Evolutionary conservation across 495 filamentous ascomycete genomes (phyloP).

Genomic region (Astrothelium macrocarpum): DNA sequence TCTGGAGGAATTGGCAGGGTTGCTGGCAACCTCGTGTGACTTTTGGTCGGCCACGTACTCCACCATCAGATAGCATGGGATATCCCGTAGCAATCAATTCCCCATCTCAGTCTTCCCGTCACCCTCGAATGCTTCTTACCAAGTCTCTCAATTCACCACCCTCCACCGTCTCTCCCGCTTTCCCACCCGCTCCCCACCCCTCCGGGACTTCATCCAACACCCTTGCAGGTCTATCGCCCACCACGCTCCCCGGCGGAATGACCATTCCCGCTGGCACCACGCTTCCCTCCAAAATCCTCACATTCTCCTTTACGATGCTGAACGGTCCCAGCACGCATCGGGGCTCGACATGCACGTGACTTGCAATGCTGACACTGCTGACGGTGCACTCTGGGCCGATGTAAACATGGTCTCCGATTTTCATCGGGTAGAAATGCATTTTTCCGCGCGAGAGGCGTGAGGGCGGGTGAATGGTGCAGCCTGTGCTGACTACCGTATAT

Average conservation of each 20-base stretch:
- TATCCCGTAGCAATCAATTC: background rate
- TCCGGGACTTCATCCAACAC: slow-evolving; percentile 82
- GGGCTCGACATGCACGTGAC: slow-evolving; percentile 70
- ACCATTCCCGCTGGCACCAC: slow-evolving; percentile 83
- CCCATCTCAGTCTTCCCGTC: background rate
- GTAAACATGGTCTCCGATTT: slow-evolving; percentile 88
- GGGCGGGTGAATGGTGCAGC: slow-evolving; percentile 66
- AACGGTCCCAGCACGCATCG: slow-evolving; percentile 70
- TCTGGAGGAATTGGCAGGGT: slow-evolving; percentile 57
- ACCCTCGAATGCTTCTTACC: slow-evolving; percentile 27
- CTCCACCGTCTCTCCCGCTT: slow-evolving; percentile 32
- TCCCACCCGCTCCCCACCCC: slow-evolving; percentile 51
- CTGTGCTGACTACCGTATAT: slow-evolving; percentile 57
- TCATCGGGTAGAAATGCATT: slow-evolving; percentile 66
- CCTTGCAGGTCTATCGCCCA: slow-evolving; percentile 69
- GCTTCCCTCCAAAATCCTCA: slow-evolving; percentile 69
- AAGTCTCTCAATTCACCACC: slow-evolving; percentile 36
- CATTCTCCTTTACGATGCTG: slow-evolving; percentile 83
- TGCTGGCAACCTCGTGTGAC: slow-evolving; percentile 61
- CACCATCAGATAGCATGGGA: background rate
- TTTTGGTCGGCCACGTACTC: slow-evolving; percentile 28
- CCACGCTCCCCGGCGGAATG: slow-evolving; percentile 77
- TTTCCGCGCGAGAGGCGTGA: slow-evolving; percentile 56
- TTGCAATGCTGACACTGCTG: slow-evolving; percentile 19
- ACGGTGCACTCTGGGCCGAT: slow-evolving; percentile 50